Percentiles rank a stretch among this genome's conserved stretches.
Evolutionary conservation across 805 yeast genomes (phyloP).

Genomic region (Brettanomyces anomalus): DNA sequence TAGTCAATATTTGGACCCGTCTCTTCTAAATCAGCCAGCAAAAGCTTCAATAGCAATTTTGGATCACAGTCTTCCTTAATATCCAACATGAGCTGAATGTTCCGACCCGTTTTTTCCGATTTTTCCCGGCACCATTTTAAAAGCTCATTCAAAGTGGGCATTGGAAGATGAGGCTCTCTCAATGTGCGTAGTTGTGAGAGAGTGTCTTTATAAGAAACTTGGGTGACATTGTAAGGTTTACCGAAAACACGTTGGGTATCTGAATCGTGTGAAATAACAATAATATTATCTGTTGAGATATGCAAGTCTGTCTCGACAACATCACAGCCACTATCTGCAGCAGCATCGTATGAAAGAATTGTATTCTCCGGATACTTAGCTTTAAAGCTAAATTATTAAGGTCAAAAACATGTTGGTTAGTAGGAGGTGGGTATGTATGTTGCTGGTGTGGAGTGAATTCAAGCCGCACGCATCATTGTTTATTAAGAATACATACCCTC

Average conservation of each 20-base stretch:
- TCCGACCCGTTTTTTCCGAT: slow-evolving; percentile 29
- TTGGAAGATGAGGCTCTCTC: slow-evolving; percentile 23
- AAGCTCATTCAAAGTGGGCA: slow-evolving; percentile 24
- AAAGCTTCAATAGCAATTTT: slow-evolving; percentile 13
- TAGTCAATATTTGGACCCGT: slow-evolving; percentile 15
- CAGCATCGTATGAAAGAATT: slow-evolving; percentile 26
- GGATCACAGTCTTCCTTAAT: slow-evolving; percentile 26
- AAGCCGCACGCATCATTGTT: slow-evolving; percentile 1
- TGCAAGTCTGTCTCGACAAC: slow-evolving; percentile 31
- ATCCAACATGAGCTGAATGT: slow-evolving; percentile 33
- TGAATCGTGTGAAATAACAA: slow-evolving; percentile 29
- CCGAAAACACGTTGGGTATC: slow-evolving; percentile 26
- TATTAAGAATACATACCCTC: slow-evolving; percentile 24
- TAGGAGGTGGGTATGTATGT: too few relatives aligned
- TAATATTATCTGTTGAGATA: slow-evolving; percentile 23
- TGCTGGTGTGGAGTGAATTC: too few relatives aligned
- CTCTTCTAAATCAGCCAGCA: slow-evolving; percentile 16
- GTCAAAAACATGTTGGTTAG: not conserved
- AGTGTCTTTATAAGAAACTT: slow-evolving; percentile 19
- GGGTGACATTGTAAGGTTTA: slow-evolving; percentile 17
- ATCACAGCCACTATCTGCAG: slow-evolving; percentile 24
- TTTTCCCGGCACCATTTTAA: slow-evolving; percentile 29
- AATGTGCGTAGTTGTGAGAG: slow-evolving; percentile 22
- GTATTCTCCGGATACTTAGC: slow-evolving; percentile 28
- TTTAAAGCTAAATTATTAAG: slow-evolving; percentile 15